A percentile compares a stretch with the other conserved stretches of the same genome.
Evolutionary conservation across 768 basidiomycete genomes (phyloP).

Genomic region (Nevesoporus exiguus): DNA sequence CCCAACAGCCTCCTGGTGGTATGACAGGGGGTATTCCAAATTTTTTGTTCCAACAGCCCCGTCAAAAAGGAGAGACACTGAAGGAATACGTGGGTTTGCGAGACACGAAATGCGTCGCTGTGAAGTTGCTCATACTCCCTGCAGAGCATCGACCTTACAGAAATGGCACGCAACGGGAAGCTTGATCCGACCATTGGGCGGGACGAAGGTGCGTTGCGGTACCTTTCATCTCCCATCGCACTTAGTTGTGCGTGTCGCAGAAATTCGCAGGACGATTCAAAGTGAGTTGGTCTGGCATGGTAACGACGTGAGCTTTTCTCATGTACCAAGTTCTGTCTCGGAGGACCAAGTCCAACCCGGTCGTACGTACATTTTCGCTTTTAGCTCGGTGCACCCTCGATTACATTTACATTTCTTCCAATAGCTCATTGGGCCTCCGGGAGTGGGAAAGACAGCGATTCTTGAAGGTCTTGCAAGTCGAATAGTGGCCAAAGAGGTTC

Average conservation of each 20-base stretch:
- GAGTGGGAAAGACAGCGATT: conserved; percentile 92
- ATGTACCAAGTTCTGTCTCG: conserved; percentile 65
- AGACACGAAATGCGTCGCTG: conserved; percentile 8
- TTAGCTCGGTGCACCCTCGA: background rate
- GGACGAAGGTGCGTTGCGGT: conserved; percentile 58
- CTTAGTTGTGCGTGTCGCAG: conserved; percentile 31
- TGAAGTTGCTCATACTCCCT: background rate
- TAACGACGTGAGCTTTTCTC: background rate
- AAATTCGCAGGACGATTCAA: conserved; percentile 89
- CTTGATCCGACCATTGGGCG: conserved; percentile 88
- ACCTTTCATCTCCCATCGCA: background rate
- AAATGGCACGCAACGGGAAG: conserved; percentile 79
- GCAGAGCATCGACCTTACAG: conserved; percentile 80
- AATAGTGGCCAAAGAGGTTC: conserved; percentile 86
- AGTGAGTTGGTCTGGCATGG: conserved; percentile 44
- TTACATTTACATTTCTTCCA: too few relatives aligned
- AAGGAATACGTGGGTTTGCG: conserved; percentile 67
- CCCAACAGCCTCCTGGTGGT: conserved; percentile 42
- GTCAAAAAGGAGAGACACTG: conserved; percentile 79
- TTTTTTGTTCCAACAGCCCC: conserved; percentile 54
- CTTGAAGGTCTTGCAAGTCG: conserved; percentile 85
- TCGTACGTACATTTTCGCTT: conserved; percentile 44
- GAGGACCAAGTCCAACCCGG: conserved; percentile 89
- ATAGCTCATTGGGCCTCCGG: conserved; percentile 80
- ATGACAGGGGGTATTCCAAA: conserved; percentile 48